phyloP scores from a whole-genome alignment of 192 early-diverging fungal genomes.

The Coemansia asiatica region DNA sequence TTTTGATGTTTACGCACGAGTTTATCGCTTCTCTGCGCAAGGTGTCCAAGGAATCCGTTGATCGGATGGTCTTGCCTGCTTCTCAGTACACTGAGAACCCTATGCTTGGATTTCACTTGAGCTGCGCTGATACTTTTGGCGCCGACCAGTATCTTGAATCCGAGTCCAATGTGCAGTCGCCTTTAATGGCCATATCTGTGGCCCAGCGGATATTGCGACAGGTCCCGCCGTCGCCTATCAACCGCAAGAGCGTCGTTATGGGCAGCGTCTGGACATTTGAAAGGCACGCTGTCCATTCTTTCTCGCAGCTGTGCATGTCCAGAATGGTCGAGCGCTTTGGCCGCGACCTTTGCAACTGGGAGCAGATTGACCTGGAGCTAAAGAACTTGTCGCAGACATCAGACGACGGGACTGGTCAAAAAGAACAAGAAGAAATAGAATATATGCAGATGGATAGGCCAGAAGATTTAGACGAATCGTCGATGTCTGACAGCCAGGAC shows the following conservation, averaged over 20 bases:
- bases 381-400: neutral
- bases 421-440: no score
- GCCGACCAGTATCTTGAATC: no score
- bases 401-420: neutral
- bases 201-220: conserved; percentile 39
- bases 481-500: neutral
- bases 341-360: conserved; percentile 75
- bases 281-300: conserved; percentile 45
- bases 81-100: conserved; percentile 15
- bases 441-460: neutral
- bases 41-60: conserved; percentile 55
- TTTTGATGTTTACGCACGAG: conserved; percentile 93
- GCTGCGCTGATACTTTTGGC: neutral
- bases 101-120: conserved; percentile 15
- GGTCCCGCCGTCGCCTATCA: conserved; percentile 75
- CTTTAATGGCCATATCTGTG: neutral
- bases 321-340: conserved; percentile 90
- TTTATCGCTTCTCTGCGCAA: conserved; percentile 83
- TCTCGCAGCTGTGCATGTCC: conserved; percentile 73
- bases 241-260: conserved; percentile 84
- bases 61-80: conserved; percentile 54
- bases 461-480: neutral
- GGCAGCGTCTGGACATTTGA: conserved; percentile 90
- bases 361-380: conserved; percentile 66
- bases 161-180: no score